Evolutionary conservation across 208 protist species (phyloP).

Genomic region (Crithidia brevicula): DNA sequence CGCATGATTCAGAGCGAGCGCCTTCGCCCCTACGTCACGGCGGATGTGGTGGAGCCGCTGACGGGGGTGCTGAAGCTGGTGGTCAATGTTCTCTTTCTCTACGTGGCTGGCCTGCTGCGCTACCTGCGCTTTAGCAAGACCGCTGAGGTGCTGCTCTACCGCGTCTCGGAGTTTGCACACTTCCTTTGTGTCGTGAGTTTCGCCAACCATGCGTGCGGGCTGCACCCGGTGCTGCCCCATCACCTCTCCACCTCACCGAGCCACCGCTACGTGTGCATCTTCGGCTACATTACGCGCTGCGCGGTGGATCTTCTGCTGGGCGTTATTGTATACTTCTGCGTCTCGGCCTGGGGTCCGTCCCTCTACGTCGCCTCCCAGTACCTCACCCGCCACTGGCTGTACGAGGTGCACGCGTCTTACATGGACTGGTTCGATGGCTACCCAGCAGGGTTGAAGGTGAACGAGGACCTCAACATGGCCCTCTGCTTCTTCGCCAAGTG

Average conservation of each 20-base stretch:
- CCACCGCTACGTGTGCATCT: constrained; percentile 55
- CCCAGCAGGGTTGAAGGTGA: constrained; percentile 95
- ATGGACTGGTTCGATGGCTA: constrained; percentile 94
- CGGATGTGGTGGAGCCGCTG: constrained; percentile 23
- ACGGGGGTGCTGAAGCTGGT: constrained; percentile 17
- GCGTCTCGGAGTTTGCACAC: constrained; percentile 61
- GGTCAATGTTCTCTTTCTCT: constrained; percentile 25
- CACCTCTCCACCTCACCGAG: constrained; percentile 26
- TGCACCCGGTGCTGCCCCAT: constrained; percentile 81
- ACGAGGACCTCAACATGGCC: constrained; percentile 90
- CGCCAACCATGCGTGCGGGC: constrained; percentile 59
- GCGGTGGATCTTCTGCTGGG: constrained; percentile 77
- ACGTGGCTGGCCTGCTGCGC: constrained; percentile 33
- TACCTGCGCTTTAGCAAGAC: constrained; percentile 42
- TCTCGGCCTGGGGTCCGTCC: constrained; percentile 48
- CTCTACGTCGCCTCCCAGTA: constrained; percentile 44
- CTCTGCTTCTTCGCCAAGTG: constrained; percentile 81
- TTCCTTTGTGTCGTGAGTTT: constrained; percentile 60
- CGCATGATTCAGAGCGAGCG: constrained; percentile 41
- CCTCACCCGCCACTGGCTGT: constrained; percentile 62
- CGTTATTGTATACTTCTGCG: constrained; percentile 46
- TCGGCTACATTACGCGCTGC: constrained; percentile 60
- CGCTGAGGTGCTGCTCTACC: constrained; percentile 40
- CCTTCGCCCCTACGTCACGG: background rate
- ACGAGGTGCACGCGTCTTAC: constrained; percentile 82